Base-by-base conservation (phyloP, 2,329 filamentous ascomycete species). In the Talaromyces sp. region DNA sequence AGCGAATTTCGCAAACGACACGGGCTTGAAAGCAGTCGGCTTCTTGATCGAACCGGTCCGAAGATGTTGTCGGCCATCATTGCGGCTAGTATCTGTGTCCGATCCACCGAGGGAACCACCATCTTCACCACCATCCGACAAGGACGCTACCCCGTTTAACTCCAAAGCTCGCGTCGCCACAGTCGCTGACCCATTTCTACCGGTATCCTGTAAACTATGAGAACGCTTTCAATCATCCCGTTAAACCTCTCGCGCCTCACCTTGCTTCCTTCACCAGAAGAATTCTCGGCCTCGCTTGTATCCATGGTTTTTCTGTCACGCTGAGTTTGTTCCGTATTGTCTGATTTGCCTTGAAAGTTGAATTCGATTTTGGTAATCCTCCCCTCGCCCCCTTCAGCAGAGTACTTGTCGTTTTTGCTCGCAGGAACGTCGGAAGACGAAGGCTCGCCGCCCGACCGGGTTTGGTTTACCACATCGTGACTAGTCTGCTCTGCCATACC, bases 381-480 rank as follows among this genome's bases (percentile, higher is more conserved):
- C 77, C 73, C 77, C 73, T 72, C 76, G 75, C 80, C 79, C 76
- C 78, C 79, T 80, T 79, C 81, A 82, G 83, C 83, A 82, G 81
- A 74, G 73, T 72, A 72, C 71, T 81, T 79, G 78, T 80, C 81
- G 79, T 82, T 82, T 80, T 80, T 84, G 82, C 81, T 84, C 83
- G 85, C 85, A 87, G 83, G 82, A 81, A 82, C 85, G 86, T 87
- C 86, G 85, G 86, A 86, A 82, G 85, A 84, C 83, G 83, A 83
- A 76, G 79, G 77, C 77, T 83, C 85, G 83, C 85, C 85, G 81
- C 86, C 83, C 86, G 86, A 89, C 87, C 84, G 82, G 82, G 85
- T 83, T 84, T 87, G 83, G 82, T 87, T 87, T 87, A 89, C 86
- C 87, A 88, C 87, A 89, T 89, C 84, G 81, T 87, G 86, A 84